Evolutionary conservation across 2,329 filamentous ascomycete species (phyloP), one percentile per base, ranked within the genome.

Genomic region (Scedosporium aurantiacum): DNA sequence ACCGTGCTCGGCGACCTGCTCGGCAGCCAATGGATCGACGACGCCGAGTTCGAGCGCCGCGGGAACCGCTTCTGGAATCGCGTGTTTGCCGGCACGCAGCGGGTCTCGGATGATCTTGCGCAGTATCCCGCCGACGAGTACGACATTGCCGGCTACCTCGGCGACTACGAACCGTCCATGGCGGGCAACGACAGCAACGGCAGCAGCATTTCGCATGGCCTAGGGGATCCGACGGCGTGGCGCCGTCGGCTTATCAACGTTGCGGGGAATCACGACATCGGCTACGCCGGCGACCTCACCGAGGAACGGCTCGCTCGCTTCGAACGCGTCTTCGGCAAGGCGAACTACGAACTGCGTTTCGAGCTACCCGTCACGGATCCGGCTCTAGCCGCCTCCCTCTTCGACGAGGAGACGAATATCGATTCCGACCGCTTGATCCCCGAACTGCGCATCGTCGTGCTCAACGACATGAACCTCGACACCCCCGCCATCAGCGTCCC

Each of bases 401-500:
- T 72, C 65, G 69, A 81, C 62, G 71, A 70, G 2, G 71, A 72
- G 7, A 72, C 66, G 14, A 79, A 82, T 60, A 75, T 76, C 1
- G 70, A 74, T 1, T 81, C 79, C 5, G 72, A 74, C 55, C 79
- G 76, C 43, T 69, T 85, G 0, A 65, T 74, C 0, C 88, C 91
- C 1, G 86, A 90, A 64, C 77, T 99, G 55, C 88, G 93, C 66
- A 79, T 99, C 62, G 78, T 97, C 32, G 83, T 95, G 41, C 80
- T 99, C 65, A 99, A 99, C 74, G 87, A 90, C 61, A 91, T 99
- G 83, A 95, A 96, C 68, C 83, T 99, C 43, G 94, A 99, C 72
- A 89, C 86, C 0, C 94, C 94, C 0, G 90, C 88, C 4, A 78
- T 83, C 45, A 82, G 84, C 18, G 68, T 76, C 3, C 77, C 82